Evolutionary conservation across 805 yeast genomes (phyloP).

Genomic region (Metschnikowia sp.): DNA sequence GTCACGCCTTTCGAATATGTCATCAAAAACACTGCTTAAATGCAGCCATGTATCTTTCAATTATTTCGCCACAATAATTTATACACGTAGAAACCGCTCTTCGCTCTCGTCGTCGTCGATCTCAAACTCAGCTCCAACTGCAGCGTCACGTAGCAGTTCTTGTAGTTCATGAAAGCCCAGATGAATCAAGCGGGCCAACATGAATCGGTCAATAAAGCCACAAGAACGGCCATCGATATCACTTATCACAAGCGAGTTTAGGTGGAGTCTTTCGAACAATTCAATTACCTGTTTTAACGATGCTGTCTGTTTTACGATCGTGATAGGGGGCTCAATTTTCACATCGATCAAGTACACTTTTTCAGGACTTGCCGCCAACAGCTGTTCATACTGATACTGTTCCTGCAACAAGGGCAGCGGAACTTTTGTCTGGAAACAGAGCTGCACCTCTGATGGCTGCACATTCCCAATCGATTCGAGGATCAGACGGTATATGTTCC

Average conservation of each 20-base stretch:
- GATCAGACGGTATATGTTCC: conserved; percentile 19
- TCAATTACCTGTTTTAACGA: conserved; percentile 34
- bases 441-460: conserved; percentile 10
- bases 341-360: conserved; percentile 8
- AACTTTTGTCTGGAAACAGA: conserved; percentile 12
- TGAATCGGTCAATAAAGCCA: conserved; percentile 40
- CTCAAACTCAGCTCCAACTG: conserved; percentile 21
- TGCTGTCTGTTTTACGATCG: conserved; percentile 28
- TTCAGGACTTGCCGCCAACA: not conserved
- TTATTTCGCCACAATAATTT: too few relatives aligned
- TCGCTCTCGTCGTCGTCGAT: conserved; percentile 16
- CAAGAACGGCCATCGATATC: conserved; percentile 21
- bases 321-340: conserved; percentile 15
- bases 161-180: conserved; percentile 23
- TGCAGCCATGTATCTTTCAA: too few relatives aligned
- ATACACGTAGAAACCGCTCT: not conserved
- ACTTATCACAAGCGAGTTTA: conserved; percentile 33
- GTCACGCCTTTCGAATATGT: too few relatives aligned
- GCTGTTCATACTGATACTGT: conserved; percentile 8
- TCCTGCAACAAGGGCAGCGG: conserved; percentile 3
- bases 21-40: too few relatives aligned
- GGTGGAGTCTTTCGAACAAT: conserved; percentile 35
- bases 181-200: conserved; percentile 29
- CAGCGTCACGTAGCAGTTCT: conserved; percentile 6
- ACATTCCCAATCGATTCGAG: conserved; percentile 13